Evolutionary conservation across 257 asterid genomes (phyloP).

Genomic region (Plectranthus barbatus): DNA sequence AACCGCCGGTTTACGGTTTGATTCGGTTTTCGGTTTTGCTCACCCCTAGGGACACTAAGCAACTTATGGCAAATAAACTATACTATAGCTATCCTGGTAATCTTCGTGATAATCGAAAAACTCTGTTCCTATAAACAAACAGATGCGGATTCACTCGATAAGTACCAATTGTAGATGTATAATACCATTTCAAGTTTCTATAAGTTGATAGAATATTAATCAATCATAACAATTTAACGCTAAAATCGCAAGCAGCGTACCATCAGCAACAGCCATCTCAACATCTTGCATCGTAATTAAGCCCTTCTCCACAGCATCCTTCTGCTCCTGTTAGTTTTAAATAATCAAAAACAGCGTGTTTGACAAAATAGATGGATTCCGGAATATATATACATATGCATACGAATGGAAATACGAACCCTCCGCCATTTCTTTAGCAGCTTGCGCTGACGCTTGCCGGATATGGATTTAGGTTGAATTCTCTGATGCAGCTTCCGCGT

Average conservation of each 20-base stretch:
- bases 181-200: neutral
- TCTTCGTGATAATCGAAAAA: neutral
- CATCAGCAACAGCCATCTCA: conserved; percentile 69
- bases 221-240: neutral
- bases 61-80: neutral
- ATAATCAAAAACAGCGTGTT: neutral
- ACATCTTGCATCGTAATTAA: conserved; percentile 69
- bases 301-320: conserved; percentile 61
- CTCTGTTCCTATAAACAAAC: neutral
- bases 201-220: neutral
- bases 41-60: too few species aligned
- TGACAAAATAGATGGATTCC: neutral
- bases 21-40: too few species aligned
- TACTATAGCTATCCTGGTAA: neutral
- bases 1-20: too few species aligned
- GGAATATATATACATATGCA: neutral
- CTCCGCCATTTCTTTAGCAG: conserved; percentile 71
- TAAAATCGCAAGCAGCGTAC: conserved; percentile 1
- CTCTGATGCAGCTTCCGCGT: conserved; percentile 53
- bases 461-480: conserved; percentile 42
- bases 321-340: conserved; percentile 49
- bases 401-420: conserved; percentile 25
- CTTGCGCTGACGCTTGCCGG: conserved; percentile 93
- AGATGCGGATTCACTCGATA: neutral
- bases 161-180: neutral